Conservation (phyloP, 139 green algal genomes). For the Micractinium sp. region DNA sequence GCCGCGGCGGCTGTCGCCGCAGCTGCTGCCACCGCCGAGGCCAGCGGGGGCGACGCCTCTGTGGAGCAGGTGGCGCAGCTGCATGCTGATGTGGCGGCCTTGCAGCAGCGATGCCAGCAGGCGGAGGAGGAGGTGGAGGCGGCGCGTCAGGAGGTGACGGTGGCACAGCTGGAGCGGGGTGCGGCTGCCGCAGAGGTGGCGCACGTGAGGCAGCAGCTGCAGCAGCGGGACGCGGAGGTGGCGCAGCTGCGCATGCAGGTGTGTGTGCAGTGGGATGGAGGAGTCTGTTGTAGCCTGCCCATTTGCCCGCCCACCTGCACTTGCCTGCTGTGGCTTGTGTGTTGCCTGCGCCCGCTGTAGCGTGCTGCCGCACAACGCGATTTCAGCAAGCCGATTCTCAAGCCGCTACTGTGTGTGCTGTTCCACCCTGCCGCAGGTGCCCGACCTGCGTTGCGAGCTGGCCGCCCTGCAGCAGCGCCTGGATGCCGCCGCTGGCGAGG, state of each 20-base stretch:
- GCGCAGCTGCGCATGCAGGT: slow-evolving; percentile 32
- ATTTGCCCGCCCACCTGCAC: not conserved
- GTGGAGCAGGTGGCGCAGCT: not conserved
- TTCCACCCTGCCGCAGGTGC: not conserved
- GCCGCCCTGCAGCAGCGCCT: not conserved
- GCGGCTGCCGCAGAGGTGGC: not conserved
- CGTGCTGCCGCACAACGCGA: not conserved
- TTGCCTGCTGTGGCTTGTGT: not conserved
- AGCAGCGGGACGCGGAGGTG: slow-evolving; percentile 23
- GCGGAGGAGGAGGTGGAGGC: not conserved
- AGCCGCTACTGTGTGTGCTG: not conserved
- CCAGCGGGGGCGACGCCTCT: not conserved
- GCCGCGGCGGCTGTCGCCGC: not conserved
- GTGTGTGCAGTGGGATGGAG: no score
- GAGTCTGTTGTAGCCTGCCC: not conserved
- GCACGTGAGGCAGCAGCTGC: slow-evolving; percentile 4
- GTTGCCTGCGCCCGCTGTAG: not conserved
- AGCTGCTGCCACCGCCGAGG: not conserved
- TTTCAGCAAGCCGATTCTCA: not conserved
- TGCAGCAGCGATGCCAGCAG: slow-evolving; percentile 9
- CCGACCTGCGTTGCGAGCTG: slow-evolving; percentile 2
- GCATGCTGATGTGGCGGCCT: not conserved
- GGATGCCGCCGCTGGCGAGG: not conserved
- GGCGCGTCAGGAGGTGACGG: not conserved
- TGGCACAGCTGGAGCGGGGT: not conserved